Evolutionary conservation across 208 protist genomes (phyloP), one percentile per base, ranked within the genome.

Genomic region (Leishmania mexicana): DNA sequence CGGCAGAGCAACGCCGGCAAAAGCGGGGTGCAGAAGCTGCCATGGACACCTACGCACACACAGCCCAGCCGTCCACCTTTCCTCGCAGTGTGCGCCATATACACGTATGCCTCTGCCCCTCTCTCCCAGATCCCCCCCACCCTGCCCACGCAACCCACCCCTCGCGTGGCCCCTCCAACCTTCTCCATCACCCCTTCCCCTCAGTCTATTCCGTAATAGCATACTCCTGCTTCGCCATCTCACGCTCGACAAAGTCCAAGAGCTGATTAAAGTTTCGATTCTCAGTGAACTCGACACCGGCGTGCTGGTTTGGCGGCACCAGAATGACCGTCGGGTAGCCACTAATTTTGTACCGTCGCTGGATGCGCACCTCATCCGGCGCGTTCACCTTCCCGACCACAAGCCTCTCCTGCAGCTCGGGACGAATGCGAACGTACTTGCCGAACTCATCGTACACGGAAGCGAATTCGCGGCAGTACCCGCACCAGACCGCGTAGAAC

Each of bases 401-500:
- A 8, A 87, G 64, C 42, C 73, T 81, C 31, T 79, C 86, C 28
- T 64, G 40, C 70, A 91, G 72, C 42, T 82, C 75, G 10, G 73
- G 78, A 4, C 75, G 76, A 8, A 65, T 7, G 15, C 57, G 64
- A 24, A 83, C 81, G 73, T 82, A 85, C 64, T 84, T 62, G 13
- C 53, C 85, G 8, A 83, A 78, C 17, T 79, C 47, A 3, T 62
- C 75, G 49, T 85, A 88, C 7, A 90, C 40, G 11, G 91, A 65
- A 2, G 81, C 78, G 49, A 96, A 79, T 38, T 81, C 40, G 38
- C 51, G 67, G 65, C 82, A 83, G 84, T 97, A 88, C 28, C 89
- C 90, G 75, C 95, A 97, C 95, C 95, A 96, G 40, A 86, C 87
- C n/a, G 89, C 90, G 81, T 96, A 97, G 73, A 98, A 97, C 84